Percentiles rank a stretch among this genome's conserved stretches.
phyloP scores from a whole-genome alignment of 2,329 filamentous ascomycete genomes.

The Incumbomyces lentus region DNA sequence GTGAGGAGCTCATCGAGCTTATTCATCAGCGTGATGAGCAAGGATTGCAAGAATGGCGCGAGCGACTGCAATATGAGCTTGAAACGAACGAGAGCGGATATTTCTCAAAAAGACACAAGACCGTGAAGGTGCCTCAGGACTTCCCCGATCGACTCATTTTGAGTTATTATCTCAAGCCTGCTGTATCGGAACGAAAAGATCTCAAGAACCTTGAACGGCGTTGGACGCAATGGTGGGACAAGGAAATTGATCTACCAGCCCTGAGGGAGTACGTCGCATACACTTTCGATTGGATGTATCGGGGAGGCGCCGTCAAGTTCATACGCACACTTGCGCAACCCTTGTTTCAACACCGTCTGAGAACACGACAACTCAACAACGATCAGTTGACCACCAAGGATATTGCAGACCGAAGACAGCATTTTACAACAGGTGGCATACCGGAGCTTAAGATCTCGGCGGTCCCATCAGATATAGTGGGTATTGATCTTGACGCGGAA shows the following conservation, averaged over 20 bases:
- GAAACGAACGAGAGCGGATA: slow-evolving; percentile 71
- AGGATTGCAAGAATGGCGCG: slow-evolving; percentile 51
- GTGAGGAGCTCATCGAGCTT: slow-evolving; percentile 36
- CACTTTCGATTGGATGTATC: slow-evolving; percentile 76
- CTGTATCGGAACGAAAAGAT: slow-evolving; percentile 56
- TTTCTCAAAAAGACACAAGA: slow-evolving; percentile 67
- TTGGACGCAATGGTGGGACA: slow-evolving; percentile 43
- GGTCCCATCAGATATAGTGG: slow-evolving; percentile 64
- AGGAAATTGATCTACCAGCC: slow-evolving; percentile 51
- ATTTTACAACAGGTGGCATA: slow-evolving; percentile 63
- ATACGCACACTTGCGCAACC: slow-evolving; percentile 69
- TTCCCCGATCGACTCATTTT: slow-evolving; percentile 75
- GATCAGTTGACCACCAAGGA: slow-evolving; percentile 21
- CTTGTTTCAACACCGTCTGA: slow-evolving; percentile 55
- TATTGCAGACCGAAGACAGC: slow-evolving; percentile 56
- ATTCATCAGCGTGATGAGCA: slow-evolving; percentile 22
- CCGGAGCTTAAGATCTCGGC: slow-evolving; percentile 72
- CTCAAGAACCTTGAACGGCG: slow-evolving; percentile 42
- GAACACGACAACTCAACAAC: slow-evolving; percentile 21
- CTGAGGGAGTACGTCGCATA: slow-evolving; percentile 66
- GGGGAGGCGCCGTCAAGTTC: slow-evolving; percentile 72
- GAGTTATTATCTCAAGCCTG: slow-evolving; percentile 78
- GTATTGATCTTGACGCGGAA: slow-evolving; percentile 64
- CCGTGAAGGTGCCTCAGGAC: slow-evolving; percentile 61
- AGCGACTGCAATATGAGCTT: slow-evolving; percentile 62